Percentiles rank a stretch among this genome's conserved stretches.
phyloP scores from a whole-genome alignment of 768 basidiomycete genomes.

The Suillus ampliporus region DNA sequence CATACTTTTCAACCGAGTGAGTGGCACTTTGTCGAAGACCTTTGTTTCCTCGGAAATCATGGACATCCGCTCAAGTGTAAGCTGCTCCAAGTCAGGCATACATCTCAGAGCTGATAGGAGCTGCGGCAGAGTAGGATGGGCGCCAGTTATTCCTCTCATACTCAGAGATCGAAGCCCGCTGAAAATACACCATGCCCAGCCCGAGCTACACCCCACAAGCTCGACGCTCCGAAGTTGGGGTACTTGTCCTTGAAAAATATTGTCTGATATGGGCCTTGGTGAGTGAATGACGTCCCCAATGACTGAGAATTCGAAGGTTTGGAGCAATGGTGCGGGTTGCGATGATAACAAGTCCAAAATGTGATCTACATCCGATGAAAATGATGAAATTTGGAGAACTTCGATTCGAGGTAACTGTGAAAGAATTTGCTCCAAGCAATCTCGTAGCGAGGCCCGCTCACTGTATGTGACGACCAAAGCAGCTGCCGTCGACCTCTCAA shows the following conservation, averaged over 20 bases:
- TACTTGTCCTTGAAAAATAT: constrained; percentile 37
- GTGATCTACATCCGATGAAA: constrained; percentile 36
- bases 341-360: constrained; percentile 16
- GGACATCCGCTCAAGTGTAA: neutral
- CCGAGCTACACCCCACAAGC: constrained; percentile 34
- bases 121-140: constrained; percentile 23
- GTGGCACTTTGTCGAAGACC: neutral
- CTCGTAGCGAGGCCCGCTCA: constrained; percentile 33
- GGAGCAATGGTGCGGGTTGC: neutral
- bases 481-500: constrained; percentile 45
- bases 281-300: constrained; percentile 22
- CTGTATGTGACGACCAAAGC: constrained; percentile 16
- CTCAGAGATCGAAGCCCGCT: constrained; percentile 39
- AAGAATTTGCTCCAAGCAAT: constrained; percentile 33
- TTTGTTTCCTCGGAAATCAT: no score
- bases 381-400: constrained; percentile 29
- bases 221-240: constrained; percentile 38
- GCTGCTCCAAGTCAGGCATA: constrained; percentile 32
- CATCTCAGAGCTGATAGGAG: constrained; percentile 37
- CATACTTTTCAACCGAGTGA: neutral
- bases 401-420: constrained; percentile 36
- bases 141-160: constrained; percentile 28
- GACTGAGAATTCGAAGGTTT: constrained; percentile 15
- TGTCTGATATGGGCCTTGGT: constrained; percentile 29
- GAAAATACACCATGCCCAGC: constrained; percentile 43